Conservation (phyloP, 805 yeast genomes). For the Myxozyma neotropica region DNA sequence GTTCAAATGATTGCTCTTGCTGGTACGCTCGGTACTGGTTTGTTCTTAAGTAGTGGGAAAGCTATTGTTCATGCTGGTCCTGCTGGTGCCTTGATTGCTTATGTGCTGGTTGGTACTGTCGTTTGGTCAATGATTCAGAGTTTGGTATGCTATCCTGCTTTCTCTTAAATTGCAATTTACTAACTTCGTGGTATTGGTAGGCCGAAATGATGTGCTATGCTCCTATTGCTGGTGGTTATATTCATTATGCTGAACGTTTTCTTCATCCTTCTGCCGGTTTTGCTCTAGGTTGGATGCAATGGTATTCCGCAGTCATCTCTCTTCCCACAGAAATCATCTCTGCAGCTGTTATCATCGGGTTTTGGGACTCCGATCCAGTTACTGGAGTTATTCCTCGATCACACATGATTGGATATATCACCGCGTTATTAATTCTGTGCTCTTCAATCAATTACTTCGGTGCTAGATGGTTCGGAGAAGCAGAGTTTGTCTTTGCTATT, state of each 20-base stretch:
- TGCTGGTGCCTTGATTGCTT: slow-evolving; percentile 41
- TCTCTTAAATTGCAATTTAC: not conserved
- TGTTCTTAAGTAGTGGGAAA: slow-evolving; percentile 47
- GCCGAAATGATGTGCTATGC: slow-evolving; percentile 30
- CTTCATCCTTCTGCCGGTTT: slow-evolving; percentile 69
- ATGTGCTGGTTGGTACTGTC: slow-evolving; percentile 37
- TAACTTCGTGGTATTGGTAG: not conserved
- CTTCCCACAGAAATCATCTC: slow-evolving; percentile 72
- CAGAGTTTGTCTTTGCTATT: slow-evolving; percentile 59
- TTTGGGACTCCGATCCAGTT: slow-evolving; percentile 46
- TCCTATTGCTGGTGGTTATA: slow-evolving; percentile 58
- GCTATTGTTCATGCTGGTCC: slow-evolving; percentile 39
- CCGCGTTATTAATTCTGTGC: slow-evolving; percentile 52
- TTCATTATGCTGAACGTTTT: slow-evolving; percentile 58
- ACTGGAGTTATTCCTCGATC: slow-evolving; percentile 41
- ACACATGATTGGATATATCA: slow-evolving; percentile 55
- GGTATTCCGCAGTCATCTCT: slow-evolving; percentile 56
- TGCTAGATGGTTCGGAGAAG: slow-evolving; percentile 51
- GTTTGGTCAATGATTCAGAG: slow-evolving; percentile 31
- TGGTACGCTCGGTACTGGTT: slow-evolving; percentile 80
- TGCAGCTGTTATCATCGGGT: slow-evolving; percentile 56
- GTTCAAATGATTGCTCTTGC: slow-evolving; percentile 78
- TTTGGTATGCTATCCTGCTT: slow-evolving; percentile 7
- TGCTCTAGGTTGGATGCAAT: slow-evolving; percentile 67
- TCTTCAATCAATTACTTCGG: slow-evolving; percentile 50